phyloP scores from a whole-genome alignment of 805 yeast genomes.

The Wickerhamomyces kurtzmanii region DNA sequence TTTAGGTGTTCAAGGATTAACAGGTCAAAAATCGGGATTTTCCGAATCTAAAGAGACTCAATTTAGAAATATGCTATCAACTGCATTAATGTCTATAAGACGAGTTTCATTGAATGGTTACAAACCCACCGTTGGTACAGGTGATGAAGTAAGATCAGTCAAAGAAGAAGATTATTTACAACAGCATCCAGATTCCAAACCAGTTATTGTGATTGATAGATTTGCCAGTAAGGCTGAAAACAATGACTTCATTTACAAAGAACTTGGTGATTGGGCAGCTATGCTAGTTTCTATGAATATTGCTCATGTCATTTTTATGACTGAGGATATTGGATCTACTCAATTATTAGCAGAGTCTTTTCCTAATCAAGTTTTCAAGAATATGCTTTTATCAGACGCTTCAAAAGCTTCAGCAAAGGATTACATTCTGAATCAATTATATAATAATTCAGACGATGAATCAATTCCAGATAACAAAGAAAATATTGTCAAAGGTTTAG shows the following conservation, averaged over 20 bases:
- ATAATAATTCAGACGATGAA: conserved; percentile 18
- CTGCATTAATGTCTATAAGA: conserved; percentile 66
- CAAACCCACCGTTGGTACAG: conserved; percentile 20
- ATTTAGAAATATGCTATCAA: conserved; percentile 67
- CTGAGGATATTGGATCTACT: conserved; percentile 75
- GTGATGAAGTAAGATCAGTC: conserved; percentile 22
- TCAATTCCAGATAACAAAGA: conserved; percentile 7
- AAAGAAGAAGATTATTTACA: conserved; percentile 79
- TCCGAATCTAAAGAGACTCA: conserved; percentile 78
- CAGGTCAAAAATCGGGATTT: conserved; percentile 90
- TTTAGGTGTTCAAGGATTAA: conserved; percentile 77
- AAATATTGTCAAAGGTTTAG: conserved; percentile 28
- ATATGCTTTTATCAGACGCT: conserved; percentile 73
- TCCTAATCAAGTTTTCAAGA: conserved; percentile 82
- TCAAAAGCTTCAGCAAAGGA: conserved; percentile 56
- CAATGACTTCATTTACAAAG: conserved; percentile 59
- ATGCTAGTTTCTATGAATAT: conserved; percentile 61
- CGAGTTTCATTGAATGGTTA: conserved; percentile 44
- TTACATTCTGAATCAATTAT: conserved; percentile 53
- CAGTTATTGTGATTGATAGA: conserved; percentile 77
- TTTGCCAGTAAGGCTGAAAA: conserved; percentile 47
- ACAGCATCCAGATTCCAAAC: conserved; percentile 77
- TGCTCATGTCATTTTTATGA: conserved; percentile 85
- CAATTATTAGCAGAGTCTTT: conserved; percentile 60
- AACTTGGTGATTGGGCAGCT: conserved; percentile 85